Evolutionary conservation across 352 stramenopile genomes (phyloP).

Genomic region (Pythium folliculosum): DNA sequence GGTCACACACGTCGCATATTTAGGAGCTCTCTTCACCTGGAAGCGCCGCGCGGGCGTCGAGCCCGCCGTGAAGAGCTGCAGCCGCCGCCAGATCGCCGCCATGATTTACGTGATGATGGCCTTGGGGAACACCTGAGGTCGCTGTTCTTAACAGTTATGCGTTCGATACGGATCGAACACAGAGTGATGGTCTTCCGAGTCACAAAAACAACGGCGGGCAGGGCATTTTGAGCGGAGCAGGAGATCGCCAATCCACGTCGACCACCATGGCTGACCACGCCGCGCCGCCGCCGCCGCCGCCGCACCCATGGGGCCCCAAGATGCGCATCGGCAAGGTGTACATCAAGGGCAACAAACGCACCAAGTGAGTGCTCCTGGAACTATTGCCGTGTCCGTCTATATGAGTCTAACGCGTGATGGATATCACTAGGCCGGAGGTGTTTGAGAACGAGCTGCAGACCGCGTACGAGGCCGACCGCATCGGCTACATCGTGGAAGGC

Average conservation of each 20-base stretch:
- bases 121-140: neutral
- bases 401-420: neutral
- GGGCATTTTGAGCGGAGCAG: neutral
- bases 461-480: slow-evolving; percentile 64
- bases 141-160: slow-evolving; percentile 8
- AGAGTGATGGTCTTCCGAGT: slow-evolving; percentile 23
- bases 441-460: slow-evolving; percentile 88
- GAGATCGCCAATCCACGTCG: neutral
- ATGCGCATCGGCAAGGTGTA: slow-evolving; percentile 88
- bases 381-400: neutral
- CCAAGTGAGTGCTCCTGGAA: slow-evolving; percentile 49
- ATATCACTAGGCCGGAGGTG: slow-evolving; percentile 57
- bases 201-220: slow-evolving; percentile 21
- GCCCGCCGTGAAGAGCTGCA: slow-evolving; percentile 79
- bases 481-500: slow-evolving; percentile 59
- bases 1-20: too few relatives aligned
- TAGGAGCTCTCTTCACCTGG: slow-evolving; percentile 37
- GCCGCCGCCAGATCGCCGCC: slow-evolving; percentile 64
- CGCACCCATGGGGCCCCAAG: slow-evolving; percentile 71
- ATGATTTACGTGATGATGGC: slow-evolving; percentile 33
- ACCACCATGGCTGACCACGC: slow-evolving; percentile 24
- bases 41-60: slow-evolving; percentile 80
- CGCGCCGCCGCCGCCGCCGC: slow-evolving; percentile 32
- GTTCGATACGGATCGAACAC: slow-evolving; percentile 7
- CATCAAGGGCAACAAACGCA: slow-evolving; percentile 87